Conservation (phyloP, 768 basidiomycete genomes). For the Glaciozyma martinii region DNA sequence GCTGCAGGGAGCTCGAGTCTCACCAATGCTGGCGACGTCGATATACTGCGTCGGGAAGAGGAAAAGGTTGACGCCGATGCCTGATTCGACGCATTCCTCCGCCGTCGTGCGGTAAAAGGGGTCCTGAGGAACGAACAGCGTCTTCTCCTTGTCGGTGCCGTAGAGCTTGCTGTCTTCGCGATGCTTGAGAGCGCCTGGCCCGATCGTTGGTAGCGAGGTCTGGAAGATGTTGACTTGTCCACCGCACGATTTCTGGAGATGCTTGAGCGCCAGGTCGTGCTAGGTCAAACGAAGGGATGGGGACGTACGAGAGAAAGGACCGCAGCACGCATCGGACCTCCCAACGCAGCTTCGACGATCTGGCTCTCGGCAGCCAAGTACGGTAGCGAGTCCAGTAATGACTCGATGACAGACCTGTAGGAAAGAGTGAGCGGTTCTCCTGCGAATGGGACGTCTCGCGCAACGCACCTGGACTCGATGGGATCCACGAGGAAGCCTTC, state of each 20-base stretch:
- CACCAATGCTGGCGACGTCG: slow-evolving; percentile 80
- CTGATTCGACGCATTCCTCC: slow-evolving; percentile 79
- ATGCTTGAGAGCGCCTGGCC: slow-evolving; percentile 36
- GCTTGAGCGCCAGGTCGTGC: not conserved
- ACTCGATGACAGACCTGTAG: slow-evolving; percentile 55
- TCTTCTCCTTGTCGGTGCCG: slow-evolving; percentile 77
- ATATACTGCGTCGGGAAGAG: slow-evolving; percentile 68
- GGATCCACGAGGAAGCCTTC: slow-evolving; percentile 70
- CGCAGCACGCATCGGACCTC: slow-evolving; percentile 63
- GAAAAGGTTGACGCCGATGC: slow-evolving; percentile 83
- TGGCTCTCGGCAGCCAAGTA: slow-evolving; percentile 50
- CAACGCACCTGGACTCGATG: slow-evolving; percentile 54
- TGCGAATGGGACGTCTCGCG: not conserved
- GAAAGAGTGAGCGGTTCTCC: not conserved
- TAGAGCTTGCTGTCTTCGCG: slow-evolving; percentile 56
- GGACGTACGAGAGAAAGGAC: slow-evolving; percentile 61
- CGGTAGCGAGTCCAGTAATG: slow-evolving; percentile 58
- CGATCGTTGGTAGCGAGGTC: slow-evolving; percentile 36
- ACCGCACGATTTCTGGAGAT: slow-evolving; percentile 29
- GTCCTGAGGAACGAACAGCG: slow-evolving; percentile 68
- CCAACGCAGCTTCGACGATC: slow-evolving; percentile 57
- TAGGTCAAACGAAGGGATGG: slow-evolving; percentile 26
- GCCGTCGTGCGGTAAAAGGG: slow-evolving; percentile 70
- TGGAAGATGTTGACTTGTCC: slow-evolving; percentile 38
- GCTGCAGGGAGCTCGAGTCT: slow-evolving; percentile 25